Percentiles rank a stretch among this genome's conserved stretches.
Conservation (phyloP, 768 basidiomycete species). For the Hypholoma fasciculare region DNA sequence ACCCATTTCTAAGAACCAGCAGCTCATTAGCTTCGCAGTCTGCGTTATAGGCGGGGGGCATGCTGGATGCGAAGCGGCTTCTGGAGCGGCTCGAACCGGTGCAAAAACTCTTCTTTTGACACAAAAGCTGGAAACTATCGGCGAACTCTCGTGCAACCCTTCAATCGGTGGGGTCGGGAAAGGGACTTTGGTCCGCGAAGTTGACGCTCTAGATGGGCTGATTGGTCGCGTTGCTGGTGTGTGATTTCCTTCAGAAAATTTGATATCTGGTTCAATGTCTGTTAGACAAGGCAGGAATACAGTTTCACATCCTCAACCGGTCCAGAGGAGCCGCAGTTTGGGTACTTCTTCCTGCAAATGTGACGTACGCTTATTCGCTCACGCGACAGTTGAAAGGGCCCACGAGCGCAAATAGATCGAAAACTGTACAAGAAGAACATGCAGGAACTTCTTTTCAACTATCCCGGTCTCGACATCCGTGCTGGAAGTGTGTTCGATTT, state of each 20-base stretch:
- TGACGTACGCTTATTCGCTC: neutral
- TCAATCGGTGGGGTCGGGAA: constrained; percentile 93
- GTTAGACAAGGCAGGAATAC: constrained; percentile 85
- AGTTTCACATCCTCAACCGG: constrained; percentile 83
- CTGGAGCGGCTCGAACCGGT: constrained; percentile 81
- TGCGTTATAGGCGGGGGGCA: constrained; percentile 92
- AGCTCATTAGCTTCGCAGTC: constrained; percentile 35
- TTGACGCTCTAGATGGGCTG: constrained; percentile 87
- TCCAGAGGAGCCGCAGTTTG: constrained; percentile 90
- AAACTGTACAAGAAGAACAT: constrained; percentile 82
- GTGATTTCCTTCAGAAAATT: constrained; percentile 13
- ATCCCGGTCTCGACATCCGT: constrained; percentile 67
- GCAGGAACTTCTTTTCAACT: constrained; percentile 65
- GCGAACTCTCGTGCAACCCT: constrained; percentile 87
- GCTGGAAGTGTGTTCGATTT: constrained; percentile 82
- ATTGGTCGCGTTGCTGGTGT: constrained; percentile 82
- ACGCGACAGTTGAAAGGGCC: constrained; percentile 54
- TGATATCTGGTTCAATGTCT: neutral
- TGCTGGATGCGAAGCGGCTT: constrained; percentile 91
- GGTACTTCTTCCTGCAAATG: constrained; percentile 45
- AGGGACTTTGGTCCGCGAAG: constrained; percentile 87
- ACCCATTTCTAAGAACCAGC: neutral
- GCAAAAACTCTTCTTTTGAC: constrained; percentile 82
- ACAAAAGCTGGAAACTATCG: constrained; percentile 78
- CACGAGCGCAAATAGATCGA: constrained; percentile 86